A percentile compares a stretch with the other conserved stretches of the same genome.
phyloP scores from a whole-genome alignment of 768 basidiomycete species.

The Suillus alpinus region DNA sequence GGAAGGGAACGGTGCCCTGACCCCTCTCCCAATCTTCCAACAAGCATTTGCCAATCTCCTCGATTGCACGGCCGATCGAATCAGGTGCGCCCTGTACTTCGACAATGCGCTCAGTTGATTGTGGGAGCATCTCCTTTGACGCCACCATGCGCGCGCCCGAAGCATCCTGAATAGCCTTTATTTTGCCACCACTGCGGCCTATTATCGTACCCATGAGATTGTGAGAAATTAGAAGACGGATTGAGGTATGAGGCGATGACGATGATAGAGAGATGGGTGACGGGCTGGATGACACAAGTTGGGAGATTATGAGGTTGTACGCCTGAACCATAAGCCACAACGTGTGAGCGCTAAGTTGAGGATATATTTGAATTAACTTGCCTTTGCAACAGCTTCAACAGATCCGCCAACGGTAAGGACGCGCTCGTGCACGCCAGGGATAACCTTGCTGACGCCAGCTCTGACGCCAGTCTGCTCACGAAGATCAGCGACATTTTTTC shows the following conservation, averaged over 20 bases:
- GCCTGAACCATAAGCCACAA: slow-evolving; percentile 50
- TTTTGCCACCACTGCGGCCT: slow-evolving; percentile 93
- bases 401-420: slow-evolving; percentile 92
- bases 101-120: slow-evolving; percentile 98
- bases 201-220: slow-evolving; percentile 99
- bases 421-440: slow-evolving; percentile 95
- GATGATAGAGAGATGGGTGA: slow-evolving; percentile 70
- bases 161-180: slow-evolving; percentile 96
- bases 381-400: slow-evolving; percentile 91
- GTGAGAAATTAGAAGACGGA: slow-evolving; percentile 97
- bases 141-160: slow-evolving; percentile 98
- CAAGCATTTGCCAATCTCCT: slow-evolving; percentile 93
- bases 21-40: slow-evolving; percentile 97
- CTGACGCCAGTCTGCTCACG: slow-evolving; percentile 95
- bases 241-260: slow-evolving; percentile 69
- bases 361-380: slow-evolving; percentile 29
- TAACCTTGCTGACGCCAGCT: slow-evolving; percentile 98
- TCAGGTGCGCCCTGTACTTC: slow-evolving; percentile 96
- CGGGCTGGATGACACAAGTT: slow-evolving; percentile 81
- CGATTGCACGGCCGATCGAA: slow-evolving; percentile 87
- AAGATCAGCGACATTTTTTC: slow-evolving; percentile 96
- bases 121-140: slow-evolving; percentile 98
- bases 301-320: slow-evolving; percentile 90
- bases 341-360: slow-evolving; percentile 7
- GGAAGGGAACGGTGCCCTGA: slow-evolving; percentile 91